phyloP scores from a whole-genome alignment of 2,329 filamentous ascomycete genomes.

The Curvularia verruculosa region DNA sequence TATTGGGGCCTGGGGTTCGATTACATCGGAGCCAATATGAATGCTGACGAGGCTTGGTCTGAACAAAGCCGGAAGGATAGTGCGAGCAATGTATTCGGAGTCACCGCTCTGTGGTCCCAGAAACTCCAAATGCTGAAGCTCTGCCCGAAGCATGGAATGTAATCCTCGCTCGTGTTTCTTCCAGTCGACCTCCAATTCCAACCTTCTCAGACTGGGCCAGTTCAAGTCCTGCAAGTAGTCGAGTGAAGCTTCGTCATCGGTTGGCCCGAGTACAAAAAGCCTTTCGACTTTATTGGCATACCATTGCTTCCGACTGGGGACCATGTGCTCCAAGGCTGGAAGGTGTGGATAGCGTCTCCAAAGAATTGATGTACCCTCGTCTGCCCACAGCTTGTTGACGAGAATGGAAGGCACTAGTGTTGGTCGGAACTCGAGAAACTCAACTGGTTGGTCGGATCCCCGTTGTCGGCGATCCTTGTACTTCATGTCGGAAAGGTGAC shows the following conservation, averaged over 20 bases:
- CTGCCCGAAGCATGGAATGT: constrained; percentile 29
- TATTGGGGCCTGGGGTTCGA: constrained; percentile 28
- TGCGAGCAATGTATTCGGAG: constrained; percentile 29
- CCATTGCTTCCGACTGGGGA: constrained; percentile 30
- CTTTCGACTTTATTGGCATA: constrained; percentile 43
- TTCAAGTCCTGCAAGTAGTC: constrained; percentile 33
- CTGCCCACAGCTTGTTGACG: constrained; percentile 44
- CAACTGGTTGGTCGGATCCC: constrained; percentile 41
- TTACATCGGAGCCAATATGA: constrained; percentile 32
- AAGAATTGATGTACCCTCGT: constrained; percentile 39
- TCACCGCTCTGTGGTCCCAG: constrained; percentile 32
- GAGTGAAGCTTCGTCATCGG: constrained; percentile 23
- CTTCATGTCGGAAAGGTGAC: constrained; percentile 40
- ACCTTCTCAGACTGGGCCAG: constrained; percentile 39
- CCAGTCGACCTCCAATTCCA: constrained; percentile 42
- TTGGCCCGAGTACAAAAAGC: constrained; percentile 30
- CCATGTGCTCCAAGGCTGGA: constrained; percentile 33
- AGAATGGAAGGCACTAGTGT: constrained; percentile 40
- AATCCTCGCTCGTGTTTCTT: constrained; percentile 26
- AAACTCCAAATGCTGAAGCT: constrained; percentile 36
- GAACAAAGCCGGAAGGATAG: constrained; percentile 33
- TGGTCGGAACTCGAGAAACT: constrained; percentile 44
- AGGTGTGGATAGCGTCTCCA: constrained; percentile 43
- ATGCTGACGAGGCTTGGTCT: constrained; percentile 31
- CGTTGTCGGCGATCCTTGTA: constrained; percentile 40